Evolutionary conservation across 202 grass and related monocot genomes (phyloP).

Genomic region (Eragrostis tef): DNA sequence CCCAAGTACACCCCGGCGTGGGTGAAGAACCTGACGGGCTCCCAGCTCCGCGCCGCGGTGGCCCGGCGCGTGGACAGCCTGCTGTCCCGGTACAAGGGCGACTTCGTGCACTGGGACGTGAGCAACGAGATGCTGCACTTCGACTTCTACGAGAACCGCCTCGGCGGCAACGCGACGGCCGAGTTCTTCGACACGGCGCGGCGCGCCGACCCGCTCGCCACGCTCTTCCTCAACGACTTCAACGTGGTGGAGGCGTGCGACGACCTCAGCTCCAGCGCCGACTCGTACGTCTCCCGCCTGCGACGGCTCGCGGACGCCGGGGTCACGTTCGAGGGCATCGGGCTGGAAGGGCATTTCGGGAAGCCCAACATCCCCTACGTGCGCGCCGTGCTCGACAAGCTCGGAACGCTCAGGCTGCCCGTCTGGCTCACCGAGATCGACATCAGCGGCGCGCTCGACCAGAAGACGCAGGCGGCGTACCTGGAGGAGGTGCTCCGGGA

Average conservation of each 20-base stretch:
- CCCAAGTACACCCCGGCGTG: conserved; percentile 67
- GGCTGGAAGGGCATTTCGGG: conserved; percentile 73
- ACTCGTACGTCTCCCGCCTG: conserved; percentile 59
- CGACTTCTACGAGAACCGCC: conserved; percentile 81
- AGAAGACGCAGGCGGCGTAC: conserved; percentile 58
- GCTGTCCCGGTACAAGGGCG: conserved; percentile 72
- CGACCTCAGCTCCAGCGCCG: conserved; percentile 71
- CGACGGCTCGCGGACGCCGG: conserved; percentile 60
- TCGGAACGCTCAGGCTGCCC: conserved; percentile 69
- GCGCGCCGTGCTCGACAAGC: conserved; percentile 81
- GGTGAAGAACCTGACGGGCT: conserved; percentile 69
- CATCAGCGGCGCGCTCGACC: conserved; percentile 57
- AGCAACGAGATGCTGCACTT: conserved; percentile 98
- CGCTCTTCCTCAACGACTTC: conserved; percentile 91
- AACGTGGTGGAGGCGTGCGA: conserved; percentile 87
- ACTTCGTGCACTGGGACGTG: conserved; percentile 96
- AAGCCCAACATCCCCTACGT: conserved; percentile 78
- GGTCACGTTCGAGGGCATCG: conserved; percentile 74
- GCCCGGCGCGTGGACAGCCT: conserved; percentile 63
- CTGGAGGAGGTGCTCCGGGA: conserved; percentile 86
- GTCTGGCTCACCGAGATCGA: conserved; percentile 94
- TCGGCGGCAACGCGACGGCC: conserved; percentile 65
- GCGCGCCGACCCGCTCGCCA: conserved; percentile 77
- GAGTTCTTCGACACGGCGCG: conserved; percentile 82
- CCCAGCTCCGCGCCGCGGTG: conserved; percentile 62